Evolutionary conservation across 2,329 filamentous ascomycete genomes (phyloP).

Genomic region (Paradendryphiella salina): DNA sequence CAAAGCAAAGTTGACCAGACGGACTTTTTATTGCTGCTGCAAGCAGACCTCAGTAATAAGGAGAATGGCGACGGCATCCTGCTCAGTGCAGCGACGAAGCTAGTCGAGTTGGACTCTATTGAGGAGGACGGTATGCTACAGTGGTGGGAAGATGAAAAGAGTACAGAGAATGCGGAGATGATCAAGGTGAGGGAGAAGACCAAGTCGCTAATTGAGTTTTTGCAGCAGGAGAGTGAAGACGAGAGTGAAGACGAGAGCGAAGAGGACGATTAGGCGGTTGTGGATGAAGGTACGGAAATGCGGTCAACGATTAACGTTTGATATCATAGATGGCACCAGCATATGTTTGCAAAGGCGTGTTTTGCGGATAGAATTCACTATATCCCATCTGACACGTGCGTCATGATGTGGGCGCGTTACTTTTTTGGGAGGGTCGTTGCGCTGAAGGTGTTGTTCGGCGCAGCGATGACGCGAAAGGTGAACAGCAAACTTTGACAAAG

Average conservation of each 20-base stretch:
- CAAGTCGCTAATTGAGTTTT: conserved; percentile 73
- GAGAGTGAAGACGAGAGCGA: conserved; percentile 66
- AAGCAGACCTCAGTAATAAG: conserved; percentile 73
- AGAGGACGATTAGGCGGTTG: conserved; percentile 48
- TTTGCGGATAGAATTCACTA: too few relatives aligned
- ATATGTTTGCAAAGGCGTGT: not conserved
- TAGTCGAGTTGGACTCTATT: conserved; percentile 81
- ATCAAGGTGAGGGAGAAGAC: conserved; percentile 71
- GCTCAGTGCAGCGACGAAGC: conserved; percentile 76
- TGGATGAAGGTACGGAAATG: not conserved
- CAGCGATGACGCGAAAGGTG: not conserved
- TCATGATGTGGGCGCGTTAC: not conserved
- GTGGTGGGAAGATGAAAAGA: conserved; percentile 83
- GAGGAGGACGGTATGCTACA: conserved; percentile 85
- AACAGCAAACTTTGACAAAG: not conserved
- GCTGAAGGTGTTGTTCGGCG: too few relatives aligned
- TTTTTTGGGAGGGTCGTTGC: not conserved
- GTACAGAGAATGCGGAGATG: conserved; percentile 70
- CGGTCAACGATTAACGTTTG: not conserved
- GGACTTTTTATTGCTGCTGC: conserved; percentile 79
- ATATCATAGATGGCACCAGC: not conserved
- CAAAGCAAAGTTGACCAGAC: conserved; percentile 69
- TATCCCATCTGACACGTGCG: not conserved
- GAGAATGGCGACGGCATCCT: conserved; percentile 69
- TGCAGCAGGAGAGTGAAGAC: conserved; percentile 74